Percentiles rank a stretch among this genome's conserved stretches.
Conservation (phyloP, 805 yeast species). For the Saccharomycopsis fodiens region DNA sequence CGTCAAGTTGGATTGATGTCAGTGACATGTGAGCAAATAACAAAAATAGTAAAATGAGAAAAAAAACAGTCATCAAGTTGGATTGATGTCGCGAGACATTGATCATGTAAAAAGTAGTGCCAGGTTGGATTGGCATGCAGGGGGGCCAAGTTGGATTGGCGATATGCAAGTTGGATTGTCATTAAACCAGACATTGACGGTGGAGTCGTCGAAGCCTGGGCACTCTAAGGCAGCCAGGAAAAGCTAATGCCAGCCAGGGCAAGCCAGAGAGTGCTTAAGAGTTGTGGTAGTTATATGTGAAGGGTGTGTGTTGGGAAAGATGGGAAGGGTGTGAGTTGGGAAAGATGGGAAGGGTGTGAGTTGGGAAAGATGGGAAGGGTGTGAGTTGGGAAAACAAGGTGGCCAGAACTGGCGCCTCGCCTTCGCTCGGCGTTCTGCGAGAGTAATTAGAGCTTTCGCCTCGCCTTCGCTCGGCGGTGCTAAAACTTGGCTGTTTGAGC, state of each 20-base stretch:
- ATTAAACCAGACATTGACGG: no score
- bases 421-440: not conserved
- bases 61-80: not conserved
- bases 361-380: no score
- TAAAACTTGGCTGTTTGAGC: not conserved
- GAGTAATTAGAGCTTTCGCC: not conserved
- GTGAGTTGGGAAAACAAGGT: not conserved
- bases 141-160: constrained; percentile 9
- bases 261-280: no score
- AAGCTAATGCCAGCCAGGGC: no score
- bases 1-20: constrained; percentile 14
- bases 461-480: not conserved
- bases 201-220: no score
- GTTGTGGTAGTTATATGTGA: no score
- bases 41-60: not conserved
- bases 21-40: not conserved
- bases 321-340: no score
- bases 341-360: no score
- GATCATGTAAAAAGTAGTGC: not conserved
- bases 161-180: constrained; percentile 16
- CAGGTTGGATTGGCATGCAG: not conserved
- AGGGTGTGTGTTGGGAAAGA: no score
- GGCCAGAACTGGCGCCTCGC: not conserved
- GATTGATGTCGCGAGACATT: not conserved
- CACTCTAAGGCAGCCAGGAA: no score